A percentile compares a stretch with the other conserved stretches of the same genome.
Evolutionary conservation across 2,329 filamentous ascomycete genomes (phyloP).

Genomic region (Nemania diffusa): DNA sequence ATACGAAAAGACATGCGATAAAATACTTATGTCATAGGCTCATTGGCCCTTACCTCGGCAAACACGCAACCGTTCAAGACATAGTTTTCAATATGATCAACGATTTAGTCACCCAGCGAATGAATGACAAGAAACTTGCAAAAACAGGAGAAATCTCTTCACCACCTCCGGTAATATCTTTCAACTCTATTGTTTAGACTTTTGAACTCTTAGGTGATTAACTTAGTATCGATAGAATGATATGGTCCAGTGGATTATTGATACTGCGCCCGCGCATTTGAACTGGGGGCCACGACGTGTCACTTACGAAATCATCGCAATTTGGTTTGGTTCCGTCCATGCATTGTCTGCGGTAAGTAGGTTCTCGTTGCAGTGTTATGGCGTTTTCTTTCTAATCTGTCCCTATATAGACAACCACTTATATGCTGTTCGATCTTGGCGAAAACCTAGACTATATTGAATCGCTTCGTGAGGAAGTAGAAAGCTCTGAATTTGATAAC

Average conservation of each 20-base stretch:
- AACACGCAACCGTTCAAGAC: neutral
- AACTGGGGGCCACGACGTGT: slow-evolving; percentile 45
- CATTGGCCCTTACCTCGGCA: neutral
- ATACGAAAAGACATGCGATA: neutral
- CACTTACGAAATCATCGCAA: slow-evolving; percentile 48
- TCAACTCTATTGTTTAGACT: too few species aligned
- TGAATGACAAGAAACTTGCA: neutral
- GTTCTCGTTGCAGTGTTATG: too few species aligned
- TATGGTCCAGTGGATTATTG: slow-evolving; percentile 51
- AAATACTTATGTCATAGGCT: neutral
- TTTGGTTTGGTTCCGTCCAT: slow-evolving; percentile 51
- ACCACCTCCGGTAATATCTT: neutral
- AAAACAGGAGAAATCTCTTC: neutral
- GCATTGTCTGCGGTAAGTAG: slow-evolving; percentile 40
- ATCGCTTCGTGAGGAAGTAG: slow-evolving; percentile 29
- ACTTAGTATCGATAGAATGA: slow-evolving; percentile 23
- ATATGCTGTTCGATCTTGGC: slow-evolving; percentile 40
- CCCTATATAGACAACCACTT: slow-evolving; percentile 31
- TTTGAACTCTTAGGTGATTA: too few species aligned
- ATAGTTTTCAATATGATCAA: neutral
- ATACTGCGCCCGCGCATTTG: slow-evolving; percentile 41
- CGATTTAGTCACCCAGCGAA: neutral
- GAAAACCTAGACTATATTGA: slow-evolving; percentile 37
- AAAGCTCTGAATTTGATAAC: slow-evolving; percentile 3
- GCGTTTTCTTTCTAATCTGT: neutral